Evolutionary conservation across 2,329 filamentous ascomycete species (phyloP).

Genomic region (Xylaria sp.): DNA sequence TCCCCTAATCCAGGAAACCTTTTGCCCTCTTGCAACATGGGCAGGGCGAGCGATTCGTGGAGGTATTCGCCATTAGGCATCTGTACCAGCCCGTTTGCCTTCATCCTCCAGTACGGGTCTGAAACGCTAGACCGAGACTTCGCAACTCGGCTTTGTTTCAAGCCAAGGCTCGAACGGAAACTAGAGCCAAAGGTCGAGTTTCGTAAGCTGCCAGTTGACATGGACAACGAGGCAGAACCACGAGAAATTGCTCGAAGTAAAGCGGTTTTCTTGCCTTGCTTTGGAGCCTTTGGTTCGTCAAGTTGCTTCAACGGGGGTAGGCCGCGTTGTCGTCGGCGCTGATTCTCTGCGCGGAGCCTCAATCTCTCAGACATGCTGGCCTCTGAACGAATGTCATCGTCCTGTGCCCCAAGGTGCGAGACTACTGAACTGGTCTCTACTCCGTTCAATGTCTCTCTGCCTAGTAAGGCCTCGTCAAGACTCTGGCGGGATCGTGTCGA

Average conservation of each 20-base stretch:
- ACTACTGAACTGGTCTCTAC: conserved; percentile 27
- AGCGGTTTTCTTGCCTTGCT: conserved; percentile 31
- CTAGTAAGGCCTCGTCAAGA: conserved; percentile 30
- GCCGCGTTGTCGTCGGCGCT: conserved; percentile 27
- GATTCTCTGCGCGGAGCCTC: conserved; percentile 28
- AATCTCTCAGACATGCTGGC: conserved; percentile 17
- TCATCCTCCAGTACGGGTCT: conserved; percentile 36
- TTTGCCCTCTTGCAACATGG: conserved; percentile 40
- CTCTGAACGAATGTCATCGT: conserved; percentile 15
- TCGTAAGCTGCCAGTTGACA: conserved; percentile 30
- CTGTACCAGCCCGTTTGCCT: conserved; percentile 40
- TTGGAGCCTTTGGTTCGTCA: conserved; percentile 24
- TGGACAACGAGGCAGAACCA: conserved; percentile 26
- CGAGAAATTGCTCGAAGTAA: conserved; percentile 27
- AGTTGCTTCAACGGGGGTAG: conserved; percentile 26
- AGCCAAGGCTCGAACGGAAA: conserved; percentile 32
- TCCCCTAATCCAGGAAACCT: conserved; percentile 36
- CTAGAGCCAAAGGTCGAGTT: conserved; percentile 34
- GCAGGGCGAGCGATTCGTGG: conserved; percentile 46
- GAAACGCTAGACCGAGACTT: conserved; percentile 29
- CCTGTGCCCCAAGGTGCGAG: conserved; percentile 23
- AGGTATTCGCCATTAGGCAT: conserved; percentile 50
- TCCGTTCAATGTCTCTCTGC: conserved; percentile 27
- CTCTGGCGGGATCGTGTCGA: conserved; percentile 21
- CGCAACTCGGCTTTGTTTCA: conserved; percentile 31